These are phyloP conservation scores for Fusarium miscanthi DNA, from an alignment of 2,329 filamentous ascomycete species.

Conservation along the genomic window DNA sequence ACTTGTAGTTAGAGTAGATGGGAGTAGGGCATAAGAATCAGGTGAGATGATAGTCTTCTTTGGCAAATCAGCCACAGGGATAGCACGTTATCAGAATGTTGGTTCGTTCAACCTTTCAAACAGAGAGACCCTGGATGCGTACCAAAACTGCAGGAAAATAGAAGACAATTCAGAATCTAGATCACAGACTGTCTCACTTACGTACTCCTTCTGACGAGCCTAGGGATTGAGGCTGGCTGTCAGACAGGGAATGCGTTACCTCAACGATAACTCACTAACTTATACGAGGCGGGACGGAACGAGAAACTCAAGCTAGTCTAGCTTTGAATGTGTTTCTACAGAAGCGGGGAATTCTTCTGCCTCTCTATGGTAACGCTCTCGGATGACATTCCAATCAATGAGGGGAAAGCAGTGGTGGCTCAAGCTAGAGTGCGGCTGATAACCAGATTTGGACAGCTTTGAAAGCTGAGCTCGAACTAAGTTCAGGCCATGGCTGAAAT, in stretches of 20 bases:
- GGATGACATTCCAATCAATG: not conserved
- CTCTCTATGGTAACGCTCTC: not conserved
- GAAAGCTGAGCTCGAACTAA: not conserved
- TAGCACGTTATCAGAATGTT: not conserved
- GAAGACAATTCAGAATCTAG: not conserved
- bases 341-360: not conserved
- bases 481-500: not conserved
- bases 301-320: not conserved
- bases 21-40: not conserved
- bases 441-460: not conserved
- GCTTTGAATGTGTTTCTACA: not conserved
- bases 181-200: not conserved
- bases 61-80: not conserved
- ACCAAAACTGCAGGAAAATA: accelerated
- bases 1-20: not conserved
- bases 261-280: not conserved
- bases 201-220: not conserved
- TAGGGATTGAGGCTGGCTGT: not conserved
- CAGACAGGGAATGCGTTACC: not conserved
- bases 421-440: not conserved
- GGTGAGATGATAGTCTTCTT: not conserved
- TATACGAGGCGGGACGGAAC: not conserved
- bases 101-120: not conserved
- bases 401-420: not conserved
- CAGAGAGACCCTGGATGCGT: too few species aligned